Evolutionary conservation across 176 grass and related monocot species (phyloP), one percentile per base, ranked within the genome.

Genomic region (Tillandsia fasciculata): DNA sequence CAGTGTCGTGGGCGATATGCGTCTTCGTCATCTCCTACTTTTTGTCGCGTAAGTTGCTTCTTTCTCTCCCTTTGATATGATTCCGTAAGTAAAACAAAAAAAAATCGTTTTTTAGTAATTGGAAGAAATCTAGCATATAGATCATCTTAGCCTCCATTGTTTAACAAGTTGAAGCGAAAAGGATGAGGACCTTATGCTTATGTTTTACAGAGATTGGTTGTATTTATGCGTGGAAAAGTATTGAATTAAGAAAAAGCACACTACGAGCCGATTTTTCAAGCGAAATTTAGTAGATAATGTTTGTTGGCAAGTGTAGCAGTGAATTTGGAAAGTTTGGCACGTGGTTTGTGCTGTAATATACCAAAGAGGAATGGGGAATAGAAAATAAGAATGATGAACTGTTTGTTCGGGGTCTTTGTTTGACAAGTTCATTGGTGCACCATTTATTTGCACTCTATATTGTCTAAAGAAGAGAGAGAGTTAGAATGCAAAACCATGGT

Each of bases 1-100:
- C 94, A 51, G 79, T 93, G 12, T 85, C 74, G 49, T 99, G 94
- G 94, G 94, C 71, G 24, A 80, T 99, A 72, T 86, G 94, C 87
- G 63, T 89, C 80, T 99, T 93, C 74, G 82, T 87, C 71, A 75
- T 99, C 82, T 80, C 82, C 77, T 99, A 93, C 85, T 73, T 90
- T 74, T 79, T 99, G 69, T 83, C 94, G 14, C 89, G 94, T 99
- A 83, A 82, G 88, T 79, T 12, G 63, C 24, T 12, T 33, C 3
- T 9, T 47, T 26, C 57, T 13, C 1, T 18, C n/a, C 15, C 20
- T 27, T 52, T 7, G 2, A n/a, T 53, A 64, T 27, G 5, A 5
- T 63, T 17, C 5, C 11, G 15, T 18, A 20, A 20, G 20, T 20
- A 20, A 20, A 20, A 20, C 20, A 20, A 20, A 9, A 59, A 6